Evolutionary conservation across 768 basidiomycete species (phyloP).

Genomic region (Coprinellus micaceus): DNA sequence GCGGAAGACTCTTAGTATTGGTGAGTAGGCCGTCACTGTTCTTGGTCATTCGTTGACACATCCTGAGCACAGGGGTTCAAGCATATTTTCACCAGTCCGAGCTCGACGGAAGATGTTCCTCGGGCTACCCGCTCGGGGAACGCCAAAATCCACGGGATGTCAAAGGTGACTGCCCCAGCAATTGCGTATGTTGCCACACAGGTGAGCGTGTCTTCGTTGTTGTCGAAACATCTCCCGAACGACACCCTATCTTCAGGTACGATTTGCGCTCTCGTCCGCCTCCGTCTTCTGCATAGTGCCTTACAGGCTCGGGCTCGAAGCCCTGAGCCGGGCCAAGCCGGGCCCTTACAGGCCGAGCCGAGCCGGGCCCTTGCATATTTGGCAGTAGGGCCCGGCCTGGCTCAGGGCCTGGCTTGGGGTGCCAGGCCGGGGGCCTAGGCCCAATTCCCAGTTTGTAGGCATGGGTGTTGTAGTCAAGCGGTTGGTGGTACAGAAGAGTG

Average conservation of each 20-base stretch:
- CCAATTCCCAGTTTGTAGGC: no score
- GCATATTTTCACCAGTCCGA: not conserved
- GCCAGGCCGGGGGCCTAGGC: no score
- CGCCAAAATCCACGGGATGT: not conserved
- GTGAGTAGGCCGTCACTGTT: not conserved
- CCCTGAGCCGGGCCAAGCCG: no score
- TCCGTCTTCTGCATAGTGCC: no score
- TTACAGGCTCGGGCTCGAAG: no score
- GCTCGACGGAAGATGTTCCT: not conserved
- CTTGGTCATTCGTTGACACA: not conserved
- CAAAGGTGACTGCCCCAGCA: not conserved
- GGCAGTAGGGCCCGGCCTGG: no score
- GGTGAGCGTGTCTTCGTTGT: not conserved
- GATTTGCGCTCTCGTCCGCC: not conserved
- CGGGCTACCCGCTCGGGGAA: not conserved
- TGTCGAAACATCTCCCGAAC: not conserved
- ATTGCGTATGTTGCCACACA: not conserved
- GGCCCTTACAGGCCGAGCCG: no score
- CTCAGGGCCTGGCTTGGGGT: no score
- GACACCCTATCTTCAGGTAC: not conserved
- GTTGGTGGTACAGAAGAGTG: no score
- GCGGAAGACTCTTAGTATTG: not conserved
- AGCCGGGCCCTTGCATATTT: no score
- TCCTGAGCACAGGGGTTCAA: not conserved
- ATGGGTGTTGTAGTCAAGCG: no score